Percentiles rank a stretch among this genome's conserved stretches.
These are phyloP conservation scores for Xylaria cubensis DNA, from an alignment of 495 filamentous ascomycete species.

Conservation along the genomic window DNA sequence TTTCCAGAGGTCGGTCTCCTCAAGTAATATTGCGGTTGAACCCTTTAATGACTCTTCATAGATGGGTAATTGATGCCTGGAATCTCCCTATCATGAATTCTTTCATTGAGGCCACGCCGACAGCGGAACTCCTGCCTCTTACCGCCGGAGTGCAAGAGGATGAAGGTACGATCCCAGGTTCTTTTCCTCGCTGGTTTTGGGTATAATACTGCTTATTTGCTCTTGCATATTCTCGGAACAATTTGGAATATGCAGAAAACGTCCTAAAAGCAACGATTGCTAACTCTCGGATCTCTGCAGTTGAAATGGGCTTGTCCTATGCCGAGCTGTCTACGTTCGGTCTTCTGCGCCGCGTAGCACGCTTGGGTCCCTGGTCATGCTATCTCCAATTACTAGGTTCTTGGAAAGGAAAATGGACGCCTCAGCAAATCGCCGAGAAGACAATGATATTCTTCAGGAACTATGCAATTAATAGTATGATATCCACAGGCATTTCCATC, in stretches of 20 bases:
- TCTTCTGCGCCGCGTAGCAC: slow-evolving; percentile 69
- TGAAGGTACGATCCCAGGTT: slow-evolving; percentile 49
- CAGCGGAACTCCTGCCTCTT: slow-evolving; percentile 83
- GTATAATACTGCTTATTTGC: neutral
- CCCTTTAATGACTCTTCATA: neutral
- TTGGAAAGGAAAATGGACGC: slow-evolving; percentile 59
- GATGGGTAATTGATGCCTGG: slow-evolving; percentile 67
- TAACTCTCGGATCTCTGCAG: slow-evolving; percentile 30
- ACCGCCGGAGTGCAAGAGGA: slow-evolving; percentile 63
- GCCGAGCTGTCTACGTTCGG: slow-evolving; percentile 65
- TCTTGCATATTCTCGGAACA: neutral
- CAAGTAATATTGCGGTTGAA: neutral
- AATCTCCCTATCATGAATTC: slow-evolving; percentile 72
- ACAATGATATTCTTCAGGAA: slow-evolving; percentile 66
- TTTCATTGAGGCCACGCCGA: slow-evolving; percentile 79
- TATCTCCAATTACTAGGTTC: slow-evolving; percentile 72
- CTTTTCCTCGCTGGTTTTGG: neutral
- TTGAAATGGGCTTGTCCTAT: slow-evolving; percentile 57
- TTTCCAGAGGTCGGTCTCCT: slow-evolving; percentile 61
- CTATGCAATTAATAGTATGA: slow-evolving; percentile 6
- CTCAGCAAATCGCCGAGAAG: slow-evolving; percentile 60
- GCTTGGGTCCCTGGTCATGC: slow-evolving; percentile 76
- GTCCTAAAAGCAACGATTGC: neutral
- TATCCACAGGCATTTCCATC: neutral
- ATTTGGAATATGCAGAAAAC: neutral